Conservation (phyloP, 176 grass and related monocot genomes). For the Pontederia paniculata region DNA sequence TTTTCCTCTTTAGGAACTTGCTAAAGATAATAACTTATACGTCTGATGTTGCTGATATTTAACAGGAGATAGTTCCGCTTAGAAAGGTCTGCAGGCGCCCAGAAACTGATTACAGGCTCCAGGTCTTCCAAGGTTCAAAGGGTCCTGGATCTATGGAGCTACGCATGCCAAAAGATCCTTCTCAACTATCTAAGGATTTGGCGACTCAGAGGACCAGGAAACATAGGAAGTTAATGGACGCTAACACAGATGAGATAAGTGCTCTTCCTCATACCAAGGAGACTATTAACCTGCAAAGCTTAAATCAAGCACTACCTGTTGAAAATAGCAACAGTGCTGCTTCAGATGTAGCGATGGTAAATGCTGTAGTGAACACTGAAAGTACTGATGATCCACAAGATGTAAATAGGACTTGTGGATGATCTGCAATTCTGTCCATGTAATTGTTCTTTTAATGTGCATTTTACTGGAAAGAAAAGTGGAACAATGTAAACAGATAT, state of each 20-base stretch:
- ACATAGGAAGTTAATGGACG: conserved; percentile 60
- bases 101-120: conserved; percentile 94
- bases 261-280: conserved; percentile 21
- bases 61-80: conserved; percentile 94
- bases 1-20: too few species aligned
- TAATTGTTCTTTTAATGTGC: too few species aligned
- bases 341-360: conserved; percentile 23
- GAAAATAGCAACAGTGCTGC: conserved; percentile 20
- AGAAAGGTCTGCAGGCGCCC: conserved; percentile 95
- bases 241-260: conserved; percentile 35
- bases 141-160: conserved; percentile 28
- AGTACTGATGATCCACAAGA: conserved; percentile 22
- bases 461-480: too few species aligned
- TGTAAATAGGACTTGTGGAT: neutral
- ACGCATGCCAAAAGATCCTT: conserved; percentile 20
- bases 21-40: too few species aligned
- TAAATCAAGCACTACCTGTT: neutral
- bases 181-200: conserved; percentile 18
- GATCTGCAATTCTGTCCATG: too few species aligned
- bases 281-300: conserved; percentile 1
- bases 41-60: neutral
- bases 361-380: conserved; percentile 13
- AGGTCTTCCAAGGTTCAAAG: conserved; percentile 74
- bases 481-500: too few species aligned
- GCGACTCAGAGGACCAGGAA: conserved; percentile 28